Conservation (phyloP, 2,329 filamentous ascomycete species). For the Aspergillus texensis region DNA sequence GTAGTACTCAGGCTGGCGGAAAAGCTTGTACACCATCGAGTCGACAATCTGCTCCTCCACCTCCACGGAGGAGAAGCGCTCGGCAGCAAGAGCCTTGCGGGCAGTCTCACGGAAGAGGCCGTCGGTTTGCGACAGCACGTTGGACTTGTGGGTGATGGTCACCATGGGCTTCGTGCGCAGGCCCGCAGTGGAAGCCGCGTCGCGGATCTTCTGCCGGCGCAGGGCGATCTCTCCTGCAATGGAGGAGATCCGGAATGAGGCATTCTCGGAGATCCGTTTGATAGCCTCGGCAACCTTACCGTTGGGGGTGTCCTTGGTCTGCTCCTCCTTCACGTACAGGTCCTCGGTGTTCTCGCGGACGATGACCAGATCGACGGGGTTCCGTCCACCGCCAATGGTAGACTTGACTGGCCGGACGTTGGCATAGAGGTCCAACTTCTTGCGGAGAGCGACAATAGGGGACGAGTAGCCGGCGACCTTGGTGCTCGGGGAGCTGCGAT, state of each 20-base stretch:
- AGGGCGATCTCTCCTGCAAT: constrained; percentile 96
- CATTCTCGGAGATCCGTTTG: constrained; percentile 91
- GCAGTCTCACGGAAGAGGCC: constrained; percentile 87
- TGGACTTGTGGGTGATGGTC: constrained; percentile 98
- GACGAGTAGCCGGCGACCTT: constrained; percentile 94
- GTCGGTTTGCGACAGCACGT: constrained; percentile 94
- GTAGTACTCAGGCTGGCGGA: constrained; percentile 92
- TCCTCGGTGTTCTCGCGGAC: constrained; percentile 99
- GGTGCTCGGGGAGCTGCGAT: constrained; percentile 73
- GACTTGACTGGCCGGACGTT: constrained; percentile 97
- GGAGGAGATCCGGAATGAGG: constrained; percentile 80
- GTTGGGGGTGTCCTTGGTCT: constrained; percentile 70
- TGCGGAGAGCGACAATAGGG: constrained; percentile 94
- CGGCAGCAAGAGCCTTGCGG: constrained; percentile 68
- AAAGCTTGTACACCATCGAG: constrained; percentile 99
- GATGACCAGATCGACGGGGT: constrained; percentile 92
- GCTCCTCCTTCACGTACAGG: constrained; percentile 96
- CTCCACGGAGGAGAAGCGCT: constrained; percentile 65
- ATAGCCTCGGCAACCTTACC: constrained; percentile 94
- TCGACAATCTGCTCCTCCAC: constrained; percentile 99
- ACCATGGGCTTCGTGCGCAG: constrained; percentile 71
- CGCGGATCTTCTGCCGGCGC: constrained; percentile 78
- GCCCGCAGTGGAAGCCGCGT: constrained; percentile 50
- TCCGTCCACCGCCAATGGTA: constrained; percentile 54
- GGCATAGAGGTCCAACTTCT: constrained; percentile 91